Evolutionary conservation across 345 rosid genomes (phyloP), one percentile per base, ranked within the genome.

Genomic region (Jatropha curcas): DNA sequence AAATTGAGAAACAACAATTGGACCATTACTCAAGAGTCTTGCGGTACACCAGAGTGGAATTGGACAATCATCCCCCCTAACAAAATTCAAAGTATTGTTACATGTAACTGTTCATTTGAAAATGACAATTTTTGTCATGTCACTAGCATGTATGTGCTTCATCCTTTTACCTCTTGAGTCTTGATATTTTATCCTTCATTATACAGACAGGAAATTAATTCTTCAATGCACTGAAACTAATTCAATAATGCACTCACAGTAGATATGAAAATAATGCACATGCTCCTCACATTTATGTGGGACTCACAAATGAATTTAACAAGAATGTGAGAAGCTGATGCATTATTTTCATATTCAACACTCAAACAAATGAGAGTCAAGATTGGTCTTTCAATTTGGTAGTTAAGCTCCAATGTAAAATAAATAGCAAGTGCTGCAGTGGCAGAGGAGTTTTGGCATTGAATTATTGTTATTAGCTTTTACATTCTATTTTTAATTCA

Each of bases 71-170:
- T 14, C 4, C n/a, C n/a, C n/a, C n/a, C n/a, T 16, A 0, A 1
- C 3, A 60, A 0, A 11, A 25, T 34, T 48, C 16, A 7, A 39
- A 79, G 86, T 77, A 74, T 46, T 37, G 83, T 93, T 51, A 34
- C 78, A 13, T 93, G 98, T 67, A 39, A 88, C 77, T 90, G 98
- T 70, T 37, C 82, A 45, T 67, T 73, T 12, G 60, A 27, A 53
- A 46, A 51, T 59, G 61, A 41, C 76, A 76, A 82, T 0, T 41
- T 80, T 52, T 90, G 92, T 71, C 98, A 76, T 61, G 92, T 92
- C 74, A 89, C 86, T 19, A 62, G 2, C 53, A 79, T 92, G 98
- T 90, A 84, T 73, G 85, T 7, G 37, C 77, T n/a, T 76, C 34
- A 66, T 63, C 35, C 33, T 66, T 46, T 22, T 43, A 9, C 14